Evolutionary conservation across 768 basidiomycete genomes (phyloP).

Genomic region (Lactifluus echinatus): DNA sequence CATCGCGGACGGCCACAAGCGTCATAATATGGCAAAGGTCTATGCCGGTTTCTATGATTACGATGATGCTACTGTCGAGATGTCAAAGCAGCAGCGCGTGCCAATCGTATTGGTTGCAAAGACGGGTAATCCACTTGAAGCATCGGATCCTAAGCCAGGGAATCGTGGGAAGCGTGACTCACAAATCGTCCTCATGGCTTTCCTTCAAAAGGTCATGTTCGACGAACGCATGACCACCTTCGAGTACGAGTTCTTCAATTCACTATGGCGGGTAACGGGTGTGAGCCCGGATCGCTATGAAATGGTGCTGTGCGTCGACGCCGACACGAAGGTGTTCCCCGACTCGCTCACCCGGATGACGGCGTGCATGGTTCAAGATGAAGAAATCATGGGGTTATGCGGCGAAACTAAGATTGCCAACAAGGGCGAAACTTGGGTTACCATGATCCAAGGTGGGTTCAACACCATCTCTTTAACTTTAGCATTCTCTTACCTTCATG

Average conservation of each 20-base stretch:
- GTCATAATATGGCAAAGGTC: constrained; percentile 99
- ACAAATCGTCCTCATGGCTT: constrained; percentile 95
- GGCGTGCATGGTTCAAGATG: constrained; percentile 92
- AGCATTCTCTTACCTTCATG: not conserved
- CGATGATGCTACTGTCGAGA: constrained; percentile 82
- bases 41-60: constrained; percentile 97
- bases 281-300: constrained; percentile 95
- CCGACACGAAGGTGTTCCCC: constrained; percentile 98
- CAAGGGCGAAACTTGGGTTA: constrained; percentile 97
- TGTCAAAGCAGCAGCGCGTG: constrained; percentile 91
- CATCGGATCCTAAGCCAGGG: constrained; percentile 86
- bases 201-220: constrained; percentile 99
- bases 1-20: constrained; percentile 98
- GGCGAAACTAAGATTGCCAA: constrained; percentile 99
- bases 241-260: constrained; percentile 99
- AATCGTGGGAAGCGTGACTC: constrained; percentile 98
- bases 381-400: constrained; percentile 98
- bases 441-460: constrained; percentile 92
- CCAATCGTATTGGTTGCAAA: constrained; percentile 96
- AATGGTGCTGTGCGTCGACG: constrained; percentile 91
- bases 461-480: not conserved
- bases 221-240: constrained; percentile 99
- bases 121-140: constrained; percentile 86
- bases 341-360: constrained; percentile 95
- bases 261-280: constrained; percentile 91